Percentiles rank a stretch among this genome's conserved stretches.
Conservation (phyloP, 352 stramenopile species). For the Phytopythium mirpurense region DNA sequence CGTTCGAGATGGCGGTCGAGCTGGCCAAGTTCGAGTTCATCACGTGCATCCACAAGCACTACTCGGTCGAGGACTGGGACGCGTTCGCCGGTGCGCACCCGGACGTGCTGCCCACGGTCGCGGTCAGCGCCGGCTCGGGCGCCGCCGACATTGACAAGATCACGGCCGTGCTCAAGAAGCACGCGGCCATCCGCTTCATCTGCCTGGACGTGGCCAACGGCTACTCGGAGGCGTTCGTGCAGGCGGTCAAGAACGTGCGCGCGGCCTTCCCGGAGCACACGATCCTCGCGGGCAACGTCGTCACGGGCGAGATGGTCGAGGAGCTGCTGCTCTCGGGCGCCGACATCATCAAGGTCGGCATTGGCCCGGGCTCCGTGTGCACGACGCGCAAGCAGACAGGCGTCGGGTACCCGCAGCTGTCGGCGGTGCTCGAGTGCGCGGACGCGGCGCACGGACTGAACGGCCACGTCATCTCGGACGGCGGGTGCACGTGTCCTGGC, state of each 20-base stretch:
- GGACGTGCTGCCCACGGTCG: constrained; percentile 63
- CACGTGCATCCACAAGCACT: constrained; percentile 91
- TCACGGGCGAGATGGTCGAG: constrained; percentile 91
- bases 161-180: constrained; percentile 46
- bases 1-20: constrained; percentile 85
- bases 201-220: constrained; percentile 90
- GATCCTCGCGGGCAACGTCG: constrained; percentile 92
- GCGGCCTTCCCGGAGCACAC: constrained; percentile 60
- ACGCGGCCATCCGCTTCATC: constrained; percentile 74
- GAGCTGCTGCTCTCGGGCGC: constrained; percentile 88
- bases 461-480: constrained; percentile 87
- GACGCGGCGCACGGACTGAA: constrained; percentile 88
- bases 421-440: constrained; percentile 88
- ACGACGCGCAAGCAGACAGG: constrained; percentile 92
- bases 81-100: constrained; percentile 46
- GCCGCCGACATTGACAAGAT: constrained; percentile 68
- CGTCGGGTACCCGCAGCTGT: constrained; percentile 90
- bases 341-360: constrained; percentile 93
- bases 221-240: constrained; percentile 85
- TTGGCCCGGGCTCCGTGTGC: constrained; percentile 89
- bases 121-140: constrained; percentile 74
- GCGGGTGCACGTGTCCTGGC: constrained; percentile 85
- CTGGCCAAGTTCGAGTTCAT: constrained; percentile 81
- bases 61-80: constrained; percentile 64
- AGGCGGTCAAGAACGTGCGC: constrained; percentile 66